Evolutionary conservation across 2,329 filamentous ascomycete genomes (phyloP).

Genomic region (Epichloe brachyelytri): DNA sequence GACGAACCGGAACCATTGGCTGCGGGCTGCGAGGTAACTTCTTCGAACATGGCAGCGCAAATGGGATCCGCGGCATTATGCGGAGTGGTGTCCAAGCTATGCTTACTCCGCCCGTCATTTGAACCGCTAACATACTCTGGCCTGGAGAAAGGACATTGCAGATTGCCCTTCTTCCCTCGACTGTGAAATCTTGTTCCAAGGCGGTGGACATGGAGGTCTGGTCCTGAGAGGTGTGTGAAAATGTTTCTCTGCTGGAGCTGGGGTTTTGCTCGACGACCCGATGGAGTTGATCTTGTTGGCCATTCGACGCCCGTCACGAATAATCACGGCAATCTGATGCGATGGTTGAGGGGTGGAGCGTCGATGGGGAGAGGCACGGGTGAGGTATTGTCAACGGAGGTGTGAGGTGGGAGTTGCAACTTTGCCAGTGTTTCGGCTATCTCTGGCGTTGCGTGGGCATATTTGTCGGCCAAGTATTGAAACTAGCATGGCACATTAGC

Average conservation of each 20-base stretch:
- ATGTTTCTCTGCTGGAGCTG: slow-evolving; percentile 34
- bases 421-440: slow-evolving; percentile 54
- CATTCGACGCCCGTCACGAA: slow-evolving; percentile 49
- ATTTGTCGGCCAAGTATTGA: slow-evolving; percentile 53
- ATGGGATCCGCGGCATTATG: slow-evolving; percentile 46
- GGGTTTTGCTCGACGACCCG: slow-evolving; percentile 37
- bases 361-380: slow-evolving; percentile 42
- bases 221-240: slow-evolving; percentile 30
- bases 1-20: slow-evolving; percentile 37
- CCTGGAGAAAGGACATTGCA: slow-evolving; percentile 69
- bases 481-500: slow-evolving; percentile 32
- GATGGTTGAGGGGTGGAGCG: slow-evolving; percentile 26
- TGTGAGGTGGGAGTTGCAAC: slow-evolving; percentile 48
- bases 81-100: slow-evolving; percentile 25
- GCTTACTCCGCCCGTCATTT: slow-evolving; percentile 10
- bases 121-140: slow-evolving; percentile 22
- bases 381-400: slow-evolving; percentile 33
- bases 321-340: slow-evolving; percentile 49
- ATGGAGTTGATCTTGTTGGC: slow-evolving; percentile 38
- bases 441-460: slow-evolving; percentile 51
- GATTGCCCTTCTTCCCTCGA: slow-evolving; percentile 62
- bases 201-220: slow-evolving; percentile 49
- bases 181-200: slow-evolving; percentile 84
- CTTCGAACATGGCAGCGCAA: slow-evolving; percentile 50
- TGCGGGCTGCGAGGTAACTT: slow-evolving; percentile 40